phyloP scores from a whole-genome alignment of 805 yeast genomes.

The Yarrowia alimentaria region DNA sequence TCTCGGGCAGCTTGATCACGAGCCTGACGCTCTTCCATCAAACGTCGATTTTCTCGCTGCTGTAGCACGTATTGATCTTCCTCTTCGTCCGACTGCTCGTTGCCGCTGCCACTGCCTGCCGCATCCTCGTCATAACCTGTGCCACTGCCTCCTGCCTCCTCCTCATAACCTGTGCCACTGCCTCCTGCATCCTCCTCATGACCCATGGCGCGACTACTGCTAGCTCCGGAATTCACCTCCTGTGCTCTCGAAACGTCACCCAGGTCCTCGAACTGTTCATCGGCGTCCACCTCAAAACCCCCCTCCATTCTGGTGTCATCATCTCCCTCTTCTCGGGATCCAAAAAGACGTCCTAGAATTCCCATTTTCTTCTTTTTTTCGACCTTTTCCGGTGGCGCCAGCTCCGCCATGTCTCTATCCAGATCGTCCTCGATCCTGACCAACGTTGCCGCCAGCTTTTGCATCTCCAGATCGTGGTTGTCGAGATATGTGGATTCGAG shows the following conservation, averaged over 20 bases:
- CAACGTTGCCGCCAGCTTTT: too few species aligned
- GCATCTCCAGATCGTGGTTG: neutral
- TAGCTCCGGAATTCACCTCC: too few species aligned
- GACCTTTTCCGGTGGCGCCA: too few species aligned
- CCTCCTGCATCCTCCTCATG: neutral
- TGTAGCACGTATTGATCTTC: constrained; percentile 10
- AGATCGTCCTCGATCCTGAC: neutral
- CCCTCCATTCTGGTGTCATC: neutral
- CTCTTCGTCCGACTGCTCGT: neutral
- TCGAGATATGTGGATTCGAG: neutral
- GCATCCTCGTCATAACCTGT: neutral
- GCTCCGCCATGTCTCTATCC: neutral
- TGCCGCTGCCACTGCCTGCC: neutral
- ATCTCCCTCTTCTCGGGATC: constrained; percentile 10
- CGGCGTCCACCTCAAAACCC: constrained; percentile 18
- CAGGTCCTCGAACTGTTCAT: constrained; percentile 18
- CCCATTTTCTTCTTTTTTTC: neutral
- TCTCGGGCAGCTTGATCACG: constrained; percentile 4
- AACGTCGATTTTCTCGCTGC: constrained; percentile 9
- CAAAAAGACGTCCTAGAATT: constrained; percentile 3
- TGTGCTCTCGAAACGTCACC: neutral
- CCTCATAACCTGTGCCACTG: neutral
- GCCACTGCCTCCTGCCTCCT: neutral
- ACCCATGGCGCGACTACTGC: too few species aligned
- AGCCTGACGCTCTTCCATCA: constrained; percentile 9